Conservation (phyloP, 1,139 yeast genomes). For the Protomyces inundatus region DNA sequence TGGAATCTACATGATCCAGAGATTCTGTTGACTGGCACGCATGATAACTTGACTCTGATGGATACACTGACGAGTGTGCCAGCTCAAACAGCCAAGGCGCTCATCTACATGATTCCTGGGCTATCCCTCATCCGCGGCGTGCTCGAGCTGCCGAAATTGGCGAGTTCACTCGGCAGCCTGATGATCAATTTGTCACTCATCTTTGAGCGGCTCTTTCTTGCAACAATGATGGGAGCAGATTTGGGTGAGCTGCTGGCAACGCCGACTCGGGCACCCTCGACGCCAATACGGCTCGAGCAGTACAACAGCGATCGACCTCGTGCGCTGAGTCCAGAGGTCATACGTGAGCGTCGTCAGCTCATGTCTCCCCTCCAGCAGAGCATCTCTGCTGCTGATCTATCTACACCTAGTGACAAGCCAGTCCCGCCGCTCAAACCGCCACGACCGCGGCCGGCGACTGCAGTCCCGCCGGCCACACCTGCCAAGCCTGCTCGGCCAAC, state of each 20-base stretch:
- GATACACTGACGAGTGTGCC: slow-evolving; percentile 6
- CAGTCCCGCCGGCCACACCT: neutral
- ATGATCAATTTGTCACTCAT: slow-evolving; percentile 22
- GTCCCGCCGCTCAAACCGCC: neutral
- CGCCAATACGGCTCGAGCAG: neutral
- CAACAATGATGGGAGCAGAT: slow-evolving; percentile 7
- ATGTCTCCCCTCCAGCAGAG: neutral
- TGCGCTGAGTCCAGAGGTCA: slow-evolving; percentile 4
- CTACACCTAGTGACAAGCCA: neutral
- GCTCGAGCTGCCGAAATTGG: slow-evolving; percentile 10
- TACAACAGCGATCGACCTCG: neutral
- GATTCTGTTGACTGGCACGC: slow-evolving; percentile 1
- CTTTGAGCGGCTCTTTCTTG: slow-evolving; percentile 21
- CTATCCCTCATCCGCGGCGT: slow-evolving; percentile 12
- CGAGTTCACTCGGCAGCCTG: slow-evolving; percentile 17
- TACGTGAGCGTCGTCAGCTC: neutral
- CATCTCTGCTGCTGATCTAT: too few species aligned
- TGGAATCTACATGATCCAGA: slow-evolving; percentile 23
- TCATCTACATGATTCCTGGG: slow-evolving; percentile 19
- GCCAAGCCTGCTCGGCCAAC: neutral
- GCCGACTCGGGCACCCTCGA: neutral
- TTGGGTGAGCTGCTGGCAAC: neutral
- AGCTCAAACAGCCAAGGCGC: neutral
- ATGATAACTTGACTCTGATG: slow-evolving; percentile 1
- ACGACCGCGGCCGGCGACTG: neutral